Conservation (phyloP, 1,284 basidiomycete species). For the Anthracocystis setariae region DNA sequence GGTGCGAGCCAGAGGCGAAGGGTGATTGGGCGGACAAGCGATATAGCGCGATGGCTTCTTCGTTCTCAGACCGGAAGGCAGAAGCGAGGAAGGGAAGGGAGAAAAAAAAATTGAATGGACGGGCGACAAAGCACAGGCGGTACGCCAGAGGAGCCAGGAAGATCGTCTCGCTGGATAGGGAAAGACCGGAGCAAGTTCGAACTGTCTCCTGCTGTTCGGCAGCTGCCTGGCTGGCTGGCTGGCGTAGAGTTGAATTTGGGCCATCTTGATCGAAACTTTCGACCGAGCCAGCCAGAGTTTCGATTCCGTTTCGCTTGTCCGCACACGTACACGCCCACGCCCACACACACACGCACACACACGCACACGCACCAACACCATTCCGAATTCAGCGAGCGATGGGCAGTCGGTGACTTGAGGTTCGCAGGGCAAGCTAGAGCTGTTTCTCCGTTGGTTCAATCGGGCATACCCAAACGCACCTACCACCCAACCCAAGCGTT, state of each 20-base stretch:
- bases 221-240: constrained; percentile 18
- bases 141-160: constrained; percentile 11
- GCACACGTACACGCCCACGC: neutral
- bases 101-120: constrained; percentile 3
- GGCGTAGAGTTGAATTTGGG: constrained; percentile 5
- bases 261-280: neutral
- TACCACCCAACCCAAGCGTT: neutral
- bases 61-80: constrained; percentile 9
- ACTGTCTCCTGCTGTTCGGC: neutral
- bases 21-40: constrained; percentile 19
- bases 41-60: constrained; percentile 10
- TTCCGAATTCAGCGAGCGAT: neutral
- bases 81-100: too few relatives aligned
- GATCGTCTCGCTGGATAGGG: constrained; percentile 40
- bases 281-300: constrained; percentile 1
- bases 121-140: constrained; percentile 14
- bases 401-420: neutral
- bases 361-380: constrained; percentile 1
- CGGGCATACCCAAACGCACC: neutral
- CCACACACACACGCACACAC: too few relatives aligned
- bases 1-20: constrained; percentile 8
- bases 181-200: constrained; percentile 49
- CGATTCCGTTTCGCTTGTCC: constrained; percentile 4
- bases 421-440: neutral
- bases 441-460: too few relatives aligned